These are phyloP conservation scores for Samsoniella hepiali DNA, from an alignment of 2,329 filamentous ascomycete species.

Conservation along the genomic window DNA sequence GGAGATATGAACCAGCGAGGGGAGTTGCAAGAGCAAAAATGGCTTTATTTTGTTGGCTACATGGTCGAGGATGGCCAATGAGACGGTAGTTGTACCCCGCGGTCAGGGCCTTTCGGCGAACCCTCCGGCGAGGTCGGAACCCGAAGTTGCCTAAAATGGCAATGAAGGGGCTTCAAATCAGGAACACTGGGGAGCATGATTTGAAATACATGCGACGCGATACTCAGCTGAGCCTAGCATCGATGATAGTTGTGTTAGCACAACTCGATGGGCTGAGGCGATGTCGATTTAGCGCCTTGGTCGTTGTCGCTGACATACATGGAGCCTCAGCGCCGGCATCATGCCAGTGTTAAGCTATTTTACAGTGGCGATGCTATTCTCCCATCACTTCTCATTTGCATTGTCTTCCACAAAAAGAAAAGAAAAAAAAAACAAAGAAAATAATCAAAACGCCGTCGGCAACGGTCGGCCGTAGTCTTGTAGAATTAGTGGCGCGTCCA, in stretches of 20 bases:
- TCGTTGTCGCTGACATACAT: too few relatives aligned
- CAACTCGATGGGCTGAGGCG: background rate
- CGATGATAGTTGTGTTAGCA: background rate
- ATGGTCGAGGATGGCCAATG: background rate
- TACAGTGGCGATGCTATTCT: too few relatives aligned
- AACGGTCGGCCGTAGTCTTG: too few relatives aligned
- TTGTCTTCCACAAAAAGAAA: too few relatives aligned
- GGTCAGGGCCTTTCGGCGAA: background rate
- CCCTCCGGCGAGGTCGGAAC: background rate
- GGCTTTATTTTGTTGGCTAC: background rate
- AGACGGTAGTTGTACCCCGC: background rate
- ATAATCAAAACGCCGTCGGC: too few relatives aligned
- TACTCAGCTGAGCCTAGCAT: background rate
- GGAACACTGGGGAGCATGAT: background rate
- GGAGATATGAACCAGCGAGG: too few relatives aligned
- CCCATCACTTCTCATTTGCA: too few relatives aligned
- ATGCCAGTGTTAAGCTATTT: too few relatives aligned
- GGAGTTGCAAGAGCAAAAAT: background rate
- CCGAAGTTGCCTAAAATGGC: background rate
- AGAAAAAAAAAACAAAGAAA: too few relatives aligned
- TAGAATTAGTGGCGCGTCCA: too few relatives aligned
- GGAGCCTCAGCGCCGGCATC: too few relatives aligned
- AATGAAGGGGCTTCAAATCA: background rate
- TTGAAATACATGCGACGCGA: background rate
- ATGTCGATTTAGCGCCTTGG: too few relatives aligned